These are phyloP conservation scores for Phoma sp. DNA, from an alignment of 2,329 filamentous ascomycete species.

Conservation along the genomic window DNA sequence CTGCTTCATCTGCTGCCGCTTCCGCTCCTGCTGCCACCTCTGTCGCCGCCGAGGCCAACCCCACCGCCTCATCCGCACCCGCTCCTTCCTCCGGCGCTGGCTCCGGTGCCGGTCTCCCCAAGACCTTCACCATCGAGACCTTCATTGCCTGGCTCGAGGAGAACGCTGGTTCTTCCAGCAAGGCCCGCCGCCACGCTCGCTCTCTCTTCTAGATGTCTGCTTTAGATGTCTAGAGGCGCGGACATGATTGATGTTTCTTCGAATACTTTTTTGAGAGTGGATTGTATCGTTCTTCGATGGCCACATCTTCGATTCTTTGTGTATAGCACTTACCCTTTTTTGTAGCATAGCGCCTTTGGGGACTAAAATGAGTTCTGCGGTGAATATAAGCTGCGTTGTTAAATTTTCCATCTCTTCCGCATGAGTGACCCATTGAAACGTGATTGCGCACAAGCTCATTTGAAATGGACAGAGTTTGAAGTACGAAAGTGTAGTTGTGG, in stretches of 20 bases:
- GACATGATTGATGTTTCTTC: conserved; percentile 12
- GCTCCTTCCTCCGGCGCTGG: conserved; percentile 23
- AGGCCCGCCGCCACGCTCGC: conserved; percentile 41
- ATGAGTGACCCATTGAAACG: background rate
- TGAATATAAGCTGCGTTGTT: background rate
- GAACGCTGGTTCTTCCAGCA: conserved; percentile 22
- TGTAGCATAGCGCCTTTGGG: conserved; percentile 10
- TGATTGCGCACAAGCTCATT: too few species aligned
- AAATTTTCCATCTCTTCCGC: background rate
- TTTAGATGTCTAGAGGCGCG: background rate
- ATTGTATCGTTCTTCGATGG: conserved; percentile 10
- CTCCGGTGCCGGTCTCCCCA: conserved; percentile 26
- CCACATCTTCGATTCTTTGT: conserved; percentile 8
- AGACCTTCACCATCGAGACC: conserved; percentile 44
- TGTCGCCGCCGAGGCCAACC: conserved; percentile 4
- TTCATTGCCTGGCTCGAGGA: conserved; percentile 46
- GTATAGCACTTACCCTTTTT: conserved; percentile 4
- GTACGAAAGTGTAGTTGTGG: too few species aligned
- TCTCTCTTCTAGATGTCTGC: conserved; percentile 22
- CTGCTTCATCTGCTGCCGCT: conserved; percentile 3
- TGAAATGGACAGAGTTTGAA: too few species aligned
- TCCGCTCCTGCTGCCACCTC: conserved; percentile 17
- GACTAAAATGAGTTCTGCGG: background rate
- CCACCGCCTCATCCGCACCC: conserved; percentile 4
- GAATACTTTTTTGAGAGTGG: conserved; percentile 6